Evolutionary conservation across 1,284 basidiomycete species (phyloP).

Genomic region (Agaricales sp.): DNA sequence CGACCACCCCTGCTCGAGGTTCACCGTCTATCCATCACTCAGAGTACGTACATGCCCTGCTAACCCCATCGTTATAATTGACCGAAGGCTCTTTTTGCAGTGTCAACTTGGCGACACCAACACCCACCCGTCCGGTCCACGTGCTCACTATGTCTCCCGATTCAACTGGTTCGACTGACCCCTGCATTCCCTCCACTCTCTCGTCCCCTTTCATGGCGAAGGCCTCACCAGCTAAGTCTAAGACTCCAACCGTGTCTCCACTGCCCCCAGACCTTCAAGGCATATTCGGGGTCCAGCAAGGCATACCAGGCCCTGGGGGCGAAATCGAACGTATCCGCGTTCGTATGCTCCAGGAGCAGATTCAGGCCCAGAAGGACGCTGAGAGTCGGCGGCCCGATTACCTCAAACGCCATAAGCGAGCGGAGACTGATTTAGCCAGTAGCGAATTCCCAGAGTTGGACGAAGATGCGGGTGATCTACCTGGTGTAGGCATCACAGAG

Average conservation of each 20-base stretch:
- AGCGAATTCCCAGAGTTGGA: conserved; percentile 12
- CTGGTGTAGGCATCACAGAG: conserved; percentile 47
- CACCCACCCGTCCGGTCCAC: not conserved
- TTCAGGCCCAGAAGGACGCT: conserved; percentile 35
- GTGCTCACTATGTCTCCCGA: not conserved
- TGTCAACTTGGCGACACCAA: not conserved
- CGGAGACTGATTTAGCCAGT: conserved; percentile 25
- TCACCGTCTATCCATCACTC: too few relatives aligned
- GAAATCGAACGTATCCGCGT: conserved; percentile 52
- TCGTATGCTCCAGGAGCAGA: conserved; percentile 36
- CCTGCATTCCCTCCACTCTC: conserved; percentile 11
- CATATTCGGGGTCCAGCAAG: not conserved
- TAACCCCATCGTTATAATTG: too few relatives aligned
- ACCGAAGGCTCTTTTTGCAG: too few relatives aligned
- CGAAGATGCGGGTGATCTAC: conserved; percentile 24
- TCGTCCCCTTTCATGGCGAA: conserved; percentile 38
- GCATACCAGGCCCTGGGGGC: conserved; percentile 15
- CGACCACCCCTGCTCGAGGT: too few relatives aligned
- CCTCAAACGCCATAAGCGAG: conserved; percentile 45
- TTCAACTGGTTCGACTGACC: not conserved
- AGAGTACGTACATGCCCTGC: too few relatives aligned
- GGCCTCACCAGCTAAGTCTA: conserved; percentile 15
- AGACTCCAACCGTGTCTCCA: conserved; percentile 15
- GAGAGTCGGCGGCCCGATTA: conserved; percentile 62
- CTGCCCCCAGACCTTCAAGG: conserved; percentile 20